These are phyloP conservation scores for Trichoderma virens DNA, from an alignment of 495 filamentous ascomycete genomes.

Conservation along the genomic window DNA sequence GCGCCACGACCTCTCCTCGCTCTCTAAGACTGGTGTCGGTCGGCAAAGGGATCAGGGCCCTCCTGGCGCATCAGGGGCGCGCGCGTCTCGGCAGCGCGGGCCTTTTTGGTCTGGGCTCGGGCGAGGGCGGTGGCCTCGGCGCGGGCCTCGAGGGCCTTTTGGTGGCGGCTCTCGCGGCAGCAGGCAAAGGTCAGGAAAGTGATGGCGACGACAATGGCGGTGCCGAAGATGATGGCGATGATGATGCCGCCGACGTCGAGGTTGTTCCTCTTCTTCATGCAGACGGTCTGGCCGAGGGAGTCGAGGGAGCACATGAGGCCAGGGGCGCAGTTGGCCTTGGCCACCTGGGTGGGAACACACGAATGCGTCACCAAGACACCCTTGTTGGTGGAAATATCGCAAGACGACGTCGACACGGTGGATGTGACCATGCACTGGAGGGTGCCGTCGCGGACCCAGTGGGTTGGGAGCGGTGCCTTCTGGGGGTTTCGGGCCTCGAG, in stretches of 20 bases:
- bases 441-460: conserved; percentile 1
- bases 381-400: conserved; percentile 27
- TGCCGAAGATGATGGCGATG: conserved; percentile 35
- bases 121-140: conserved; percentile 30
- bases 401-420: conserved; percentile 21
- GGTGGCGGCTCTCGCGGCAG: conserved; percentile 28
- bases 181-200: conserved; percentile 31
- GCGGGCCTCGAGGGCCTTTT: conserved; percentile 23
- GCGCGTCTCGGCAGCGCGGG: conserved; percentile 4
- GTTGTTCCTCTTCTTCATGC: conserved; percentile 34
- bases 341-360: conserved; percentile 29
- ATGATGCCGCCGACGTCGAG: conserved; percentile 31
- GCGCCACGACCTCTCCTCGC: neutral
- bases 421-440: conserved; percentile 31
- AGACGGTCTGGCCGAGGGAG: conserved; percentile 25
- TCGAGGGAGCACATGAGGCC: conserved; percentile 36
- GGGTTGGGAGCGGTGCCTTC: conserved; percentile 13
- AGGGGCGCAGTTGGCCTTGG: conserved; percentile 32
- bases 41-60: conserved; percentile 11
- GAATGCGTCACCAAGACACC: conserved; percentile 22
- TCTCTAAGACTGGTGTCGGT: conserved; percentile 10
- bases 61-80: conserved; percentile 22
- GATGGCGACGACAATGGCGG: conserved; percentile 22
- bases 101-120: conserved; percentile 26
- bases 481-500: conserved; percentile 9